These are phyloP conservation scores for Craterostigma plantagineum DNA, from an alignment of 257 asterid genomes.

Conservation along the genomic window DNA sequence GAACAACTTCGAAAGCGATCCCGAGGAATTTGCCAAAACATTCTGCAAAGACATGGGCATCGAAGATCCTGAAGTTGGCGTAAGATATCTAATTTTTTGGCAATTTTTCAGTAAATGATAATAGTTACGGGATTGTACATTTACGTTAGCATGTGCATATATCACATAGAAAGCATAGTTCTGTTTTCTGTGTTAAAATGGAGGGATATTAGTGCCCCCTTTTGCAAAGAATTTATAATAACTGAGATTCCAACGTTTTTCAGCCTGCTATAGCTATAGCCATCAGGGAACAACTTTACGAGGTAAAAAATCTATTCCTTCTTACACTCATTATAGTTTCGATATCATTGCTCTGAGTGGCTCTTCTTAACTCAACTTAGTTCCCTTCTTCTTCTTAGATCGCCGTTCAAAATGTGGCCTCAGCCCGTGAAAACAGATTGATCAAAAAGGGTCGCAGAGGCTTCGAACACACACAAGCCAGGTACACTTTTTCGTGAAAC, in stretches of 20 bases:
- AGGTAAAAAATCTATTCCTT: slow-evolving; percentile 28
- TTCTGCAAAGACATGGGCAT: slow-evolving; percentile 89
- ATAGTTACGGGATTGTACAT: neutral
- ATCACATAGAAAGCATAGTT: no score
- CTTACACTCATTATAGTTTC: neutral
- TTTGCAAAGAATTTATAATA: no score
- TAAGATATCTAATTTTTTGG: slow-evolving; percentile 20
- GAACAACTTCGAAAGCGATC: slow-evolving; percentile 96
- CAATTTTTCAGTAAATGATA: no score
- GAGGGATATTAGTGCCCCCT: no score
- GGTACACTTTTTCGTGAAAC: slow-evolving; percentile 17
- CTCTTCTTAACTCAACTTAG: neutral
- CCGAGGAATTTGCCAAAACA: slow-evolving; percentile 86
- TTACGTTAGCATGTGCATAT: no score
- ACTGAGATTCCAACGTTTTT: slow-evolving; percentile 6
- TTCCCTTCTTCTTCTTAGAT: slow-evolving; percentile 27
- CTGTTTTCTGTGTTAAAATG: no score
- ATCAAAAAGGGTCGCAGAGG: slow-evolving; percentile 75
- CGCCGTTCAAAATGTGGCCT: slow-evolving; percentile 78
- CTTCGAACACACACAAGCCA: slow-evolving; percentile 44
- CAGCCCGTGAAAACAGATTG: slow-evolving; percentile 80
- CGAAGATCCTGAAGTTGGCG: slow-evolving; percentile 97
- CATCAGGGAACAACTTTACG: slow-evolving; percentile 84
- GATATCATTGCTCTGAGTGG: neutral
- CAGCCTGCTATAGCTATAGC: slow-evolving; percentile 96